Conservation (phyloP, 148 eudicot genomes). For the Persicaria tinctoria region DNA sequence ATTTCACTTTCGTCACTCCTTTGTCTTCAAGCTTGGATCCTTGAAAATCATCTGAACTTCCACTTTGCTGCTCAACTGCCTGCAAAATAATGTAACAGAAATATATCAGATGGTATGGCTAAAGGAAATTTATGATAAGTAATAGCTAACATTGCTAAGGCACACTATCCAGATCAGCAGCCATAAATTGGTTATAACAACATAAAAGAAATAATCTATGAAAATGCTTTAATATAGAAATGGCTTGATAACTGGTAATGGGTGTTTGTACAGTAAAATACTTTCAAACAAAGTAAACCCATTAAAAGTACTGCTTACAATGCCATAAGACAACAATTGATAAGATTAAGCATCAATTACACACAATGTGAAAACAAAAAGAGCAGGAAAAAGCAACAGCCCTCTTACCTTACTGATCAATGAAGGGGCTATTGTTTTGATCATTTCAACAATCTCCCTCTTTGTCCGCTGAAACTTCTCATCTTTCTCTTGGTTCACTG, state of each 20-base stretch:
- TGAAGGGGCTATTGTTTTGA: constrained; percentile 45
- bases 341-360: not conserved
- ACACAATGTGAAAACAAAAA: not conserved
- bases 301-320: not conserved
- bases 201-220: not conserved
- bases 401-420: constrained; percentile 55
- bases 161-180: not conserved
- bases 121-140: not conserved
- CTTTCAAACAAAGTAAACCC: not conserved
- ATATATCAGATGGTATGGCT: not conserved
- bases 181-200: not conserved
- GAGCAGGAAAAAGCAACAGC: not conserved
- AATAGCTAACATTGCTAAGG: not conserved
- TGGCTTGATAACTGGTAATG: not conserved
- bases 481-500: constrained; percentile 81
- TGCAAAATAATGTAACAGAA: constrained; percentile 18
- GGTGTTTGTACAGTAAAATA: not conserved
- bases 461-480: constrained; percentile 68
- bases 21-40: constrained; percentile 48
- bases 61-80: constrained; percentile 61
- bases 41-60: constrained; percentile 62
- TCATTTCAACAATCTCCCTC: constrained; percentile 75
- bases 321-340: not conserved
- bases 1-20: constrained; percentile 42
- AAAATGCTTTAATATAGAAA: not conserved